Base-by-base conservation (phyloP, 164 flowering plant species). In the Vitis labrusca region DNA sequence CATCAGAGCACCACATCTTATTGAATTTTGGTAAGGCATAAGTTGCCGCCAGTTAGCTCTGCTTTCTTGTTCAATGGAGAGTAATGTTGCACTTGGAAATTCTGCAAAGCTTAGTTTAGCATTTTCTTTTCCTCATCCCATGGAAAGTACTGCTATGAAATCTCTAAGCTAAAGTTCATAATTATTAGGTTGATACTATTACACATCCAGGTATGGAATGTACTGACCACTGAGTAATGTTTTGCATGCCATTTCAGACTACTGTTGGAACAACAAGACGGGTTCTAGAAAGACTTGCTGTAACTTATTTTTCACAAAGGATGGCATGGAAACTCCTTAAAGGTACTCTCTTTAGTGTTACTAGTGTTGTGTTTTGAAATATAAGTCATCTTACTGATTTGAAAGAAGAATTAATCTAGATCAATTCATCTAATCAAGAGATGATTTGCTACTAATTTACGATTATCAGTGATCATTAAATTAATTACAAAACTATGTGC, bases 241-340 rank as follows among this genome's bases (percentile, higher is more conserved):
- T 49, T 54, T 76, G 57, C 69, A 10, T 65, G 10, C 23, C 65
- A 17, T 68, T 50, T 64, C 91, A 95, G 99, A 89, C 92, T 30
- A 83, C 92, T 51, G 93, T 93, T 74, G 85, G 89, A 32, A 93
- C 98, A 15, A 91, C 94, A 32, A 85, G 98, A 78, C 81, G 98
- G 57, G 53, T 93, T 64, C 77, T 95, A 74, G 98, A 95, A 85
- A 88, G 99, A 79, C 74, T 93, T 57, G 86, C 92, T 66, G 88
- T 95, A 27, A 84, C 83, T 71, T 87, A 91, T 79, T 82, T 83
- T 75, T 90, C 99, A 47, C 92, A 83, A 54, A 75, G 97, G 47
- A 80, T 87, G 85, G 97, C 99, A 62, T 93, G 98, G 99, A 95
- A 95, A 72, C 88, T 95, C 78, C 90, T 95, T 56, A 95, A 95